Evolutionary conservation across 345 rosid species (phyloP).

Genomic region (Syzygium jambos): DNA sequence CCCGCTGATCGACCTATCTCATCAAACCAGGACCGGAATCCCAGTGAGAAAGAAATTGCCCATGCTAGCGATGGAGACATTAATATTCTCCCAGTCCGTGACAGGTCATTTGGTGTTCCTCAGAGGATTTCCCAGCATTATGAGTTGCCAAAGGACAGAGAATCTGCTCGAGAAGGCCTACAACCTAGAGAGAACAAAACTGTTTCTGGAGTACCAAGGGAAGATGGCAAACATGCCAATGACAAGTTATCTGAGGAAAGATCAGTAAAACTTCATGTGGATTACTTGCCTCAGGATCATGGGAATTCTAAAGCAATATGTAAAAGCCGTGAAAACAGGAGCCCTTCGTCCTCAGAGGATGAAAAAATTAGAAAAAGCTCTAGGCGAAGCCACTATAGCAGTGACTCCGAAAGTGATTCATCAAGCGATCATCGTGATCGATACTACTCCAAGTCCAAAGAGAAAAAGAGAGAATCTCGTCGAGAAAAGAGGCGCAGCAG

Average conservation of each 20-base stretch:
- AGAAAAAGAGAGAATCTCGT: slow-evolving; percentile 41
- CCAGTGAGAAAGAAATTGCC: slow-evolving; percentile 19
- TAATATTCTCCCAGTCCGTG: slow-evolving; percentile 3
- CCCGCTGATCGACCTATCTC: slow-evolving; percentile 52
- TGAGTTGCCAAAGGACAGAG: slow-evolving; percentile 1
- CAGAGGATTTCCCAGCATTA: neutral
- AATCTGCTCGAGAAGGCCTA: neutral
- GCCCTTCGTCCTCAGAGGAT: slow-evolving; percentile 46
- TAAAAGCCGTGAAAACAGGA: slow-evolving; percentile 2
- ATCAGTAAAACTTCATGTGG: slow-evolving; percentile 3
- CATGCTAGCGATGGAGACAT: slow-evolving; percentile 8
- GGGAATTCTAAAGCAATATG: slow-evolving; percentile 23
- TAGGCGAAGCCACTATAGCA: slow-evolving; percentile 16
- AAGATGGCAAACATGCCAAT: slow-evolving; percentile 7
- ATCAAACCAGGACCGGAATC: slow-evolving; percentile 10
- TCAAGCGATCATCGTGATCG: slow-evolving; percentile 37
- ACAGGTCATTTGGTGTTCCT: slow-evolving; percentile 2
- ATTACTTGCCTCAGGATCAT: slow-evolving; percentile 12
- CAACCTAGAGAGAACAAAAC: neutral
- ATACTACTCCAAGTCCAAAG: slow-evolving; percentile 43
- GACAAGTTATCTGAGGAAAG: slow-evolving; percentile 10
- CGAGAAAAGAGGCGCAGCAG: slow-evolving; percentile 56
- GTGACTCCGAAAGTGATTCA: slow-evolving; percentile 48
- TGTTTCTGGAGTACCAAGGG: neutral
- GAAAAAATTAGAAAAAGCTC: slow-evolving; percentile 35